phyloP scores from a whole-genome alignment of 192 early-diverging fungal genomes.

The Backusella westeae region DNA sequence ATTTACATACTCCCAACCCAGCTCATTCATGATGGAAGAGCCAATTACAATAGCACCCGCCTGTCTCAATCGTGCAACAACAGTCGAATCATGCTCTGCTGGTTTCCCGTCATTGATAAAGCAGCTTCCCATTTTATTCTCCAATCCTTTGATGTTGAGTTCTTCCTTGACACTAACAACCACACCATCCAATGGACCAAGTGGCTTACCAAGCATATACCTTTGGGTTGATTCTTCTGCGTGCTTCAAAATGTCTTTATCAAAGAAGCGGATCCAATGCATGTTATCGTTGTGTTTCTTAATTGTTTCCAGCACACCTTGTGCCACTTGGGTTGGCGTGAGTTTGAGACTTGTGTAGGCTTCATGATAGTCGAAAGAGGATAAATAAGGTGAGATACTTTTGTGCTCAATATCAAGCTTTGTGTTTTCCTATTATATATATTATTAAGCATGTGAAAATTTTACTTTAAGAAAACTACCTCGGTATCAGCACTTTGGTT shows the following conservation, averaged over 20 bases:
- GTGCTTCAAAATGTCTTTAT: constrained; percentile 44
- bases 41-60: constrained; percentile 68
- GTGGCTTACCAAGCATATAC: constrained; percentile 43
- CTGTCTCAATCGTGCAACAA: constrained; percentile 47
- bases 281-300: constrained; percentile 13
- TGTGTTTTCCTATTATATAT: neutral
- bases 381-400: constrained; percentile 27
- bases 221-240: constrained; percentile 53
- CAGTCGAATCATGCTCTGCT: constrained; percentile 47
- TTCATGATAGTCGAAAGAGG: constrained; percentile 47
- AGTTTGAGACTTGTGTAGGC: constrained; percentile 31
- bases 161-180: constrained; percentile 78
- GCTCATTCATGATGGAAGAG: constrained; percentile 73
- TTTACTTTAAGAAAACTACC: constrained; percentile 1
- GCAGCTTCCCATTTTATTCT: constrained; percentile 54
- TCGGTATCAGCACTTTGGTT: neutral
- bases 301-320: constrained; percentile 25
- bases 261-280: constrained; percentile 24
- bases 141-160: constrained; percentile 53
- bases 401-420: neutral
- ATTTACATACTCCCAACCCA: constrained; percentile 52
- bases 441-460: neutral
- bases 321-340: constrained; percentile 40
- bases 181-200: constrained; percentile 72
- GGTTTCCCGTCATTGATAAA: constrained; percentile 54